Evolutionary conservation across 139 green algal species (phyloP).

Genomic region (Chlorella sorokiniana): DNA sequence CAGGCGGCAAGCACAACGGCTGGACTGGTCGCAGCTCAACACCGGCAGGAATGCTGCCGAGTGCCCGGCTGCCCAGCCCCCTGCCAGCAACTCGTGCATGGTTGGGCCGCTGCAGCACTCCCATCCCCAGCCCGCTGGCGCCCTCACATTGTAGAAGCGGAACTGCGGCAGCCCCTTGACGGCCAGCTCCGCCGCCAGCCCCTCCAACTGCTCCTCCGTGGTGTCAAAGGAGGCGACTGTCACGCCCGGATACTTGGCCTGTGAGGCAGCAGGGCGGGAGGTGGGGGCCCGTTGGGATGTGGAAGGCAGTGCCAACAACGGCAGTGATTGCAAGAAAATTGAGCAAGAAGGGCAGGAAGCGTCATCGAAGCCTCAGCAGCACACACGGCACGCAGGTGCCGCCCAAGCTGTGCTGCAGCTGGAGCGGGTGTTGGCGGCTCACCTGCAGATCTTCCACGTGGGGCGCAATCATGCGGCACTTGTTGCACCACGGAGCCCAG

Average conservation of each 20-base stretch:
- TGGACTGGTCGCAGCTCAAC: no score
- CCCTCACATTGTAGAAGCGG: conserved; percentile 71
- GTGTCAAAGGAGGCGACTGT: conserved; percentile 82
- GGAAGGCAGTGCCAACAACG: no score
- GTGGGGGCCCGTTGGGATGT: not conserved
- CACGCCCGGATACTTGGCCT: conserved; percentile 65
- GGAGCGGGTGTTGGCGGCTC: not conserved
- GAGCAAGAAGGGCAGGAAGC: no score
- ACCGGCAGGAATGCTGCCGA: no score
- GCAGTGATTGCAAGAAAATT: no score
- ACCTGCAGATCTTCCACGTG: conserved; percentile 72
- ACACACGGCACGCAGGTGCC: no score
- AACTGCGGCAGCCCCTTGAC: conserved; percentile 78
- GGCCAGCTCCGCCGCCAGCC: conserved; percentile 58
- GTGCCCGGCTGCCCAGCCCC: no score
- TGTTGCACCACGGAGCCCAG: conserved; percentile 60
- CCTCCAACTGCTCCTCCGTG: conserved; percentile 64
- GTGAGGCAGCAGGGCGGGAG: not conserved
- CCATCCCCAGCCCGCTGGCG: not conserved
- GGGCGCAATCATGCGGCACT: conserved; percentile 77
- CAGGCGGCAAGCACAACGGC: no score
- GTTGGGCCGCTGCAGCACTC: not conserved
- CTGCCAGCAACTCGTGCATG: not conserved
- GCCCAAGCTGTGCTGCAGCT: not conserved
- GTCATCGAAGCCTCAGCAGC: no score